phyloP scores from a whole-genome alignment of 345 rosid genomes.

The Abelmoschus esculentus region DNA sequence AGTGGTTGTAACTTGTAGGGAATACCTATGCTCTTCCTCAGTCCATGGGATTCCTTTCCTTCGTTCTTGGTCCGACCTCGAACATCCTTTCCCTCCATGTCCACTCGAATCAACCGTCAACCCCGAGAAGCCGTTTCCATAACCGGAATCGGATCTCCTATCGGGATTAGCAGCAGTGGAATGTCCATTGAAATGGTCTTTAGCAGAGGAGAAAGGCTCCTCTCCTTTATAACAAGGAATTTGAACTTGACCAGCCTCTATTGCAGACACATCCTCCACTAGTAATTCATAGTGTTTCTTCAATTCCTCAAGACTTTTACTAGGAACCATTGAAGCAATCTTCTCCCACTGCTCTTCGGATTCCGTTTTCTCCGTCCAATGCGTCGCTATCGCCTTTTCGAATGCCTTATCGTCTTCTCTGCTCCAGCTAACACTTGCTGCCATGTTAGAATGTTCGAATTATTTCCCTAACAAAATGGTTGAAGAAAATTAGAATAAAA shows the following conservation, averaged over 20 bases:
- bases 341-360: constrained; percentile 55
- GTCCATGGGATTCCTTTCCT: constrained; percentile 95
- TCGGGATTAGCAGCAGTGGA: constrained; percentile 18
- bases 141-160: constrained; percentile 34
- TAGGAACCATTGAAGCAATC: constrained; percentile 65
- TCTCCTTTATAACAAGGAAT: constrained; percentile 53
- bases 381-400: constrained; percentile 70
- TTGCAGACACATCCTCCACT: constrained; percentile 61
- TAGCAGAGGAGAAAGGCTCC: constrained; percentile 36
- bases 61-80: constrained; percentile 78
- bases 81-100: constrained; percentile 47
- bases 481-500: neutral
- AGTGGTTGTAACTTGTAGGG: neutral
- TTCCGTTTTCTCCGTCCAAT: constrained; percentile 42
- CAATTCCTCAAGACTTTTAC: constrained; percentile 42
- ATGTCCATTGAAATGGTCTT: constrained; percentile 28
- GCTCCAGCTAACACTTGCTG: constrained; percentile 50
- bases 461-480: neutral
- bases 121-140: constrained; percentile 39
- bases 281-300: constrained; percentile 54
- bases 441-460: constrained; percentile 27
- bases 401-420: constrained; percentile 79
- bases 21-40: constrained; percentile 90
- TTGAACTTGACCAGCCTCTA: constrained; percentile 60
- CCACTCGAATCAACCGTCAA: constrained; percentile 40